Evolutionary conservation across 257 asterid species (phyloP), one percentile per base, ranked within the genome.

Genomic region (Fraxinus americana): DNA sequence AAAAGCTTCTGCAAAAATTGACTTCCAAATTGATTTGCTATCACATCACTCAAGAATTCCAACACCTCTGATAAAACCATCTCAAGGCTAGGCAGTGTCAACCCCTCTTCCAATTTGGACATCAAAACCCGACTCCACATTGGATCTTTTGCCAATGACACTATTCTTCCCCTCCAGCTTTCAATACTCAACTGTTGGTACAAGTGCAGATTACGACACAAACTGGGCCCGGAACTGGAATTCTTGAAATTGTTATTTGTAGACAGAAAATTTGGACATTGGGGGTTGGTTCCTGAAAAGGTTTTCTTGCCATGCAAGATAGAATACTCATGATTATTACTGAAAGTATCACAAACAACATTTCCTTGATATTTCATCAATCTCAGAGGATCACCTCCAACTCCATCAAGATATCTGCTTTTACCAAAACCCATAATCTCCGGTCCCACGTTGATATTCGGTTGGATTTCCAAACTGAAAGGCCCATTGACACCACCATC

Each of bases 271-370:
- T 34, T 27, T 13, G 87, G 88, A 39, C 71, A 52, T 43, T 41
- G 70, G 77, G 12, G 3, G 45, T 25, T 68, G 34, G 71, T 73
- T 45, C 86, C 76, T 9, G 79, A 36, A 32, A 66, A 17, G 19
- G 74, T 77, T 86, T 86, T 36, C 91, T 80, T 93, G 89, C 84
- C 82, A 17, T 81, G 94, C 98, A 93, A 85, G 96, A 38, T 75
- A 89, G 75, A 11, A 13, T 11, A n/a, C n/a, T 57, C 85, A 23
- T 70, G 25, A 73, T 68, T 74, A 77, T 41, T 36, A 13, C 41
- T 10, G 45, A 1, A 48, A 27, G 36, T 71, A 73, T 29, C 83
- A 16, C 14, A 43, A 83, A 78, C 39, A 48, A 79, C 75, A n/a
- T 3, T 82, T 45, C 83, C 73, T 67, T 75, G 83, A 73, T 8